Base-by-base conservation (phyloP, 352 stramenopile genomes). In the Pelagophyceae sp. region DNA sequence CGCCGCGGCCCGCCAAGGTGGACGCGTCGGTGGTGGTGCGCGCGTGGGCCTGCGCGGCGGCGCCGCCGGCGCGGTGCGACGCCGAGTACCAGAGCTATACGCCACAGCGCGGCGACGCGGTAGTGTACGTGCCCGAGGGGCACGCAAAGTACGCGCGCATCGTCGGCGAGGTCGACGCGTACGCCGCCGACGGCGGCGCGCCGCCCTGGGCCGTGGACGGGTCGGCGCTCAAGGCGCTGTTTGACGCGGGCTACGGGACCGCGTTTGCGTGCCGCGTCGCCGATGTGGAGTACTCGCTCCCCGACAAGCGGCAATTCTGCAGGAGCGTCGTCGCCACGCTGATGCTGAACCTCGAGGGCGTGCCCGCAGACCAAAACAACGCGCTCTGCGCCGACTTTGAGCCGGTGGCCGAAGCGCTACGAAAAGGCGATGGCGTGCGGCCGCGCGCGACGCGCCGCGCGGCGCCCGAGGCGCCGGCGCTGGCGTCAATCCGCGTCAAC, bases 101-200 rank as follows among this genome's bases (percentile, higher is more conserved):
- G 23, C 80, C 80, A n/a, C 80, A 84, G 64, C 19, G 81, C 19
- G 78, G 75, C 29, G 80, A 84, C 50, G n/a, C 19, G 23, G 76
- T 82, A 1, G 63, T 82, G 19, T 84, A 84, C 61, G 75, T 84
- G 33, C 78, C 80, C 27, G 77, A 84, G 63, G 80, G 78, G 2
- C 80, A 84, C 61, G 29, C 60, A 19, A 32, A 77, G 27, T 60
- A 79, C 38, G 65, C 81, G 0, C 35, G 78, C 0, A 31, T 50
- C 32, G 78, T 81, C 54, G 38, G 69, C 0, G 75, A 81, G 37
- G 19, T 54, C n/a, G 71, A 27, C 50, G 37, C 32, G 37, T 69
- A 69, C 25, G 45, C 40, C 11, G 75, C 38, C 45, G 38, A 64
- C 1, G 35, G 17, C 5, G 75, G 72, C 25, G 29, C 70, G 6